These are phyloP conservation scores for Trichoderma harzianum DNA, from an alignment of 2,329 filamentous ascomycete genomes.

Conservation along the genomic window DNA sequence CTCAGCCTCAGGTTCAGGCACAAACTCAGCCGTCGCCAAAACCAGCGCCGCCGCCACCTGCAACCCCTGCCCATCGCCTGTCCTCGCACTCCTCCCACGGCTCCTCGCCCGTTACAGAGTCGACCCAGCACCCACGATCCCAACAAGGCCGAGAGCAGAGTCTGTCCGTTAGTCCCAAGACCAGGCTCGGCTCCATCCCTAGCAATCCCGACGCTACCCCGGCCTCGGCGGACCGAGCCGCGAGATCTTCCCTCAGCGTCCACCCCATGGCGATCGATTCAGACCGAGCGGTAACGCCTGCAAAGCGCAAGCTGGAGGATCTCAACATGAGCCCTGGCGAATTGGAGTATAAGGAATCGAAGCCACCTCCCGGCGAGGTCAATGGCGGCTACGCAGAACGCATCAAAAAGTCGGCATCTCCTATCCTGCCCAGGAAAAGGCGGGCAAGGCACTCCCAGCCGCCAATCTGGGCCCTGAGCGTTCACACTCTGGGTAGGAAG, in stretches of 20 bases:
- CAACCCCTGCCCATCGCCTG: constrained; percentile 35
- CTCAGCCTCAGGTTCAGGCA: constrained; percentile 10
- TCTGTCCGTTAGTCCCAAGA: constrained; percentile 76
- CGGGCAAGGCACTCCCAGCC: constrained; percentile 36
- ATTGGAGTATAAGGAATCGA: constrained; percentile 46
- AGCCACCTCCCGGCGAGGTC: constrained; percentile 48
- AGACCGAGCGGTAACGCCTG: constrained; percentile 35
- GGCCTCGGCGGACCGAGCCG: constrained; percentile 27
- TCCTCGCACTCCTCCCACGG: constrained; percentile 41
- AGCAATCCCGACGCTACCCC: constrained; percentile 37
- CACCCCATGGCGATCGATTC: constrained; percentile 31
- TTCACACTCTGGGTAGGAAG: constrained; percentile 34
- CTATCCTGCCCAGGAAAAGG: constrained; percentile 38
- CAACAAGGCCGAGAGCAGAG: constrained; percentile 65
- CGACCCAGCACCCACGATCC: constrained; percentile 49
- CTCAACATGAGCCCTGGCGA: constrained; percentile 47
- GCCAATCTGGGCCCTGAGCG: constrained; percentile 50
- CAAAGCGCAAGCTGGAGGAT: constrained; percentile 41
- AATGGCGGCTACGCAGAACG: constrained; percentile 38
- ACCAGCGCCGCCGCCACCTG: constrained; percentile 25
- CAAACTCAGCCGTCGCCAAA: constrained; percentile 36
- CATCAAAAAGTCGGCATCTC: constrained; percentile 30
- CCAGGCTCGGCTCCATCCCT: constrained; percentile 54
- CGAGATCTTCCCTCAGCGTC: constrained; percentile 22
- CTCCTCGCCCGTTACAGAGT: constrained; percentile 38